Base-by-base conservation (phyloP, 495 filamentous ascomycete genomes). In the Trichoderma erinaceum region DNA sequence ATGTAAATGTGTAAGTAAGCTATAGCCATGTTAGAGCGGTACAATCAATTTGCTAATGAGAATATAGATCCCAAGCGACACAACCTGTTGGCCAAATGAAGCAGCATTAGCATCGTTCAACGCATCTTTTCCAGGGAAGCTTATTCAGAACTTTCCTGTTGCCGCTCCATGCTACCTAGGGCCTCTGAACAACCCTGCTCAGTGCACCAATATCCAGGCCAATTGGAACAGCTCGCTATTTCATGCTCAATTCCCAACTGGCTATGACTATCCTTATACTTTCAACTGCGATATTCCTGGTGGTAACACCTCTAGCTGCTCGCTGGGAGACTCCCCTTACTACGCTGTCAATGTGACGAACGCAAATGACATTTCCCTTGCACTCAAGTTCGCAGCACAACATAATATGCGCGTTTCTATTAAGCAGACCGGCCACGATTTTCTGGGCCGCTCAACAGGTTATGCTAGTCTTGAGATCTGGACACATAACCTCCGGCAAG, bases 401-500 rank as follows among this genome's bases (percentile, higher is more conserved):
- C 77, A 78, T 25, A 82, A 84, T 27, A 68, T 90, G 0, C 78
- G 88, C 48, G 75, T 92, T 2, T 78, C 87, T 0, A 80, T 90
- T 65, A 89, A 89, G 80, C 88, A 81, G 66, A 90, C 88, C 1
- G 88, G 88, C 44, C 87, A 90, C 67, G 87, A 89, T 71, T 87
- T 85, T 71, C 72, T 74, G 41, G 86, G 84, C 48, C 85, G 85
- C 69, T 81, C 73, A 12, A 67, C 66, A 5, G 81, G 84, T 50
- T 78, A 80, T 18, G 83, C 84, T 43, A 78, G 82, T 10, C 73
- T 88, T 11, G 77, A 78, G 50, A 77, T 88, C 63, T 88, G 86
- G 85, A 87, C 85, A 0, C 85, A 81, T 74, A 75, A 76, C 48
- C 67, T 83, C 63, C 23, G 32, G 61, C 81, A 84, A 65, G 75